Base-by-base conservation (phyloP, 2,329 filamentous ascomycete species). In the Colletotrichum limetticola region DNA sequence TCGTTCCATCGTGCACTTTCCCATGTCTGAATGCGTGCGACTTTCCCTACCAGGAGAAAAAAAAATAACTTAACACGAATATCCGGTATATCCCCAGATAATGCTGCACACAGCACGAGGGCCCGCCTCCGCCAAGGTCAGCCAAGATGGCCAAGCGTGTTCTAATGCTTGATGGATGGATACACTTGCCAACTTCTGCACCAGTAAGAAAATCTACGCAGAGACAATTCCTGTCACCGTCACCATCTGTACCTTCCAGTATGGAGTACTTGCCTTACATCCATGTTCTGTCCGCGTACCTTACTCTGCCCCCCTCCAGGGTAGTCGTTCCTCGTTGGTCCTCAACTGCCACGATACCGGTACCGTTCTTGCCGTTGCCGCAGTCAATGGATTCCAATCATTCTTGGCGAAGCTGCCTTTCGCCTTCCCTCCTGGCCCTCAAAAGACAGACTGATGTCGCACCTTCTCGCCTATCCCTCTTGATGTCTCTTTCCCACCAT, bases 81-180 rank as follows among this genome's bases (percentile, higher is more conserved):
- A 19, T 12, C 8, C 60, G n/a, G 32, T 42, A 35, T 6, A 19
- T 19, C 46, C 11, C 12, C 4, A 8, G 24, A 5, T 8, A 5
- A 49, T 19, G 16, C 6, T 42, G 16, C 37, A 42, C 12, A 42
- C n/a, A 37, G 30, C n/a, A 3, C 32, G 19, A 28, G 19, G 32
- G 19, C 24, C 12, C 28, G 14, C 24, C 14, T 57, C 19, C 61
- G 61, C 61, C 61, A 63, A 63, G 61, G 19, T 35, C 5, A 7
- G 64, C 68, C 68, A 71, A 68, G 68, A 35, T 3, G 52, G 64
- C 68, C 64, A 71, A 71, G 68, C 62, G 16, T 57, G 19, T 9
- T 1, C 57, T 68, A 71, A 62, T 26, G 64, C 68, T 68, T 67
- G 58, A 28, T 28, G 22, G 5, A 61, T 67, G 68, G 63, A 28